These are phyloP conservation scores for Hericium rajendrae DNA, from an alignment of 768 basidiomycete species.

Conservation along the genomic window DNA sequence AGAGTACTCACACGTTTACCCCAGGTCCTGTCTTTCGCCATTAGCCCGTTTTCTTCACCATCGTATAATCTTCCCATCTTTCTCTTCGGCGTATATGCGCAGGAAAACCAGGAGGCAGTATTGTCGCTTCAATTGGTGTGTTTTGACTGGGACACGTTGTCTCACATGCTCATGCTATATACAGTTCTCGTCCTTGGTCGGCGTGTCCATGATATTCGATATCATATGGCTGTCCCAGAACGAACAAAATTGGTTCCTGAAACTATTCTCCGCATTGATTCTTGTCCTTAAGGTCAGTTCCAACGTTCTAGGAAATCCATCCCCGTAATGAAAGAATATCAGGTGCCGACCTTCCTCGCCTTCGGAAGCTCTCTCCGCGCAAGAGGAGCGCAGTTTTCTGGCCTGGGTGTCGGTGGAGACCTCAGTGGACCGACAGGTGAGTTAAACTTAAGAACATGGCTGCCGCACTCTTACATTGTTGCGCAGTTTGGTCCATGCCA, in stretches of 20 bases:
- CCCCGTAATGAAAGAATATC: neutral
- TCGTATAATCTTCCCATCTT: constrained; percentile 78
- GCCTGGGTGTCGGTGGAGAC: constrained; percentile 24
- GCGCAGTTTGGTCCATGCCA: constrained; percentile 35
- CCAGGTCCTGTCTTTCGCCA: constrained; percentile 39
- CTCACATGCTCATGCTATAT: neutral
- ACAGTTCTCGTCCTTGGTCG: constrained; percentile 62
- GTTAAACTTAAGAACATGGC: neutral
- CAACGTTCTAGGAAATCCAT: neutral
- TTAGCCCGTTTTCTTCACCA: constrained; percentile 47
- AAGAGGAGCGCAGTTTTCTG: constrained; percentile 25
- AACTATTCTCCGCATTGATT: constrained; percentile 35
- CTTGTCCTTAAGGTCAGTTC: constrained; percentile 28
- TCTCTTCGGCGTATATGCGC: constrained; percentile 65
- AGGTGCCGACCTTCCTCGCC: constrained; percentile 29
- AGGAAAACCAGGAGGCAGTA: constrained; percentile 55
- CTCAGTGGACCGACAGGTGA: constrained; percentile 26
- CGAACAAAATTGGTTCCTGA: constrained; percentile 45
- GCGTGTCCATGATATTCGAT: constrained; percentile 55
- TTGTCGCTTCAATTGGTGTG: constrained; percentile 59
- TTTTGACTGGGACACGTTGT: neutral
- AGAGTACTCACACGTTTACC: no score
- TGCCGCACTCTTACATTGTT: neutral
- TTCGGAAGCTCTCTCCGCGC: constrained; percentile 25
- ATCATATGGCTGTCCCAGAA: constrained; percentile 58